Conservation (phyloP, 1,139 yeast genomes). For the Scheffersomyces cryptocercus region DNA sequence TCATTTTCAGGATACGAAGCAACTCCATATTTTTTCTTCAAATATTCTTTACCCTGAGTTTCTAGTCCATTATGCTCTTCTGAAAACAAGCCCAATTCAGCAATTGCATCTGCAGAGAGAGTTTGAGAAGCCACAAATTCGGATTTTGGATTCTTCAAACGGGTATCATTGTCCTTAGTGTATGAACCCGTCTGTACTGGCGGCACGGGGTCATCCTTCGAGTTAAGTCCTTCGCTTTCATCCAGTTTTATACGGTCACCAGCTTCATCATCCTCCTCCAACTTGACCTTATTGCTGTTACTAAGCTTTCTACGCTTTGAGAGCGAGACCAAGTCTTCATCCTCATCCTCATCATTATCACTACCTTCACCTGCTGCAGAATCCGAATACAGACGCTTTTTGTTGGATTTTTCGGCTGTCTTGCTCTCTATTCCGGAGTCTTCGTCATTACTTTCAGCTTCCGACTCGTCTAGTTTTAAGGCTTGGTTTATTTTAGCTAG, state of each 20-base stretch:
- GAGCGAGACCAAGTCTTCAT: conserved; percentile 4
- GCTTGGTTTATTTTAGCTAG: conserved; percentile 25
- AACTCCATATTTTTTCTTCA: conserved; percentile 81
- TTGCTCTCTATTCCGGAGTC: conserved; percentile 4
- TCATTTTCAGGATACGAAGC: conserved; percentile 85
- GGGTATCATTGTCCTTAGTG: conserved; percentile 56
- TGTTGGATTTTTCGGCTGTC: conserved; percentile 7
- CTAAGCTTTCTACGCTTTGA: conserved; percentile 5
- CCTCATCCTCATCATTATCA: conserved; percentile 12
- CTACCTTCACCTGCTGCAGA: conserved; percentile 7
- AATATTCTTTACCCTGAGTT: conserved; percentile 67
- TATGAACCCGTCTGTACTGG: conserved; percentile 49
- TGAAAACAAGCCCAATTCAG: conserved; percentile 65
- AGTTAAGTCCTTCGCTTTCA: conserved; percentile 12
- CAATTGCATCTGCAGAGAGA: conserved; percentile 64
- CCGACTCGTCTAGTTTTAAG: conserved; percentile 6
- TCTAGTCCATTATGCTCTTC: conserved; percentile 58
- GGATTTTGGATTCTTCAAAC: conserved; percentile 71
- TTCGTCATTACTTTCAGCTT: conserved; percentile 7
- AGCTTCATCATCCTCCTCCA: conserved; percentile 5
- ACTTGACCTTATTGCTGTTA: conserved; percentile 1
- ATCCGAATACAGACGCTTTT: neutral
- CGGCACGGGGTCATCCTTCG: conserved; percentile 39
- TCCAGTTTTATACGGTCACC: conserved; percentile 8
- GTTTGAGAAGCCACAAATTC: conserved; percentile 77